Conservation (phyloP, 2,329 filamentous ascomycete species). For the Aureobasidium musti region DNA sequence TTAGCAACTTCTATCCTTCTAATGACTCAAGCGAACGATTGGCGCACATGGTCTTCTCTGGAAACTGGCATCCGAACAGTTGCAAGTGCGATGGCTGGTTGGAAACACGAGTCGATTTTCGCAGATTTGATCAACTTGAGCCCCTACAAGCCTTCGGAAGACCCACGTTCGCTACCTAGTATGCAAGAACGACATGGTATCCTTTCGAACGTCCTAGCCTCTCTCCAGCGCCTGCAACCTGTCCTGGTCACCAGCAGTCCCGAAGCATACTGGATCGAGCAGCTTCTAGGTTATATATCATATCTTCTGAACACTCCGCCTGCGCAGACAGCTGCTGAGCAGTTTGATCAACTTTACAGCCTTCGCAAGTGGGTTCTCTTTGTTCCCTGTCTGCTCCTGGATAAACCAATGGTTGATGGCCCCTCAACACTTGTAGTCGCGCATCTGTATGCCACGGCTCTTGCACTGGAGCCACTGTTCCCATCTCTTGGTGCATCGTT, state of each 20-base stretch:
- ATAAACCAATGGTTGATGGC: slow-evolving; percentile 72
- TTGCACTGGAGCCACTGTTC: slow-evolving; percentile 87
- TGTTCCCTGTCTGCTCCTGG: slow-evolving; percentile 82
- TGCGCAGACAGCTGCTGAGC: slow-evolving; percentile 65
- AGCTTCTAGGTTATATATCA: slow-evolving; percentile 52
- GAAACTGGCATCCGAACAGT: slow-evolving; percentile 91
- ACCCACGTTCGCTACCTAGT: slow-evolving; percentile 8
- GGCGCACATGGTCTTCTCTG: slow-evolving; percentile 88
- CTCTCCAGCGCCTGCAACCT: slow-evolving; percentile 49
- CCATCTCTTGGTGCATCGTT: slow-evolving; percentile 89
- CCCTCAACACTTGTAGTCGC: slow-evolving; percentile 81
- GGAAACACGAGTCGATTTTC: slow-evolving; percentile 88
- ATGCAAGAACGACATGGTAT: slow-evolving; percentile 32
- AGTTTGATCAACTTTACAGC: slow-evolving; percentile 86
- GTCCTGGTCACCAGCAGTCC: slow-evolving; percentile 49
- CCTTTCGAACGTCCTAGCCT: slow-evolving; percentile 46
- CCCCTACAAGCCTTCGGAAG: slow-evolving; percentile 13
- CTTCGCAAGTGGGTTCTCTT: slow-evolving; percentile 94
- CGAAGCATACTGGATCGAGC: slow-evolving; percentile 53
- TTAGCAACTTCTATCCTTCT: slow-evolving; percentile 88
- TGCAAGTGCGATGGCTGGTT: slow-evolving; percentile 85
- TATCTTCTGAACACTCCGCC: slow-evolving; percentile 47
- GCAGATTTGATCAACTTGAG: slow-evolving; percentile 67
- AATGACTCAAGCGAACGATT: slow-evolving; percentile 95
- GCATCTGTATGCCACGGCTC: slow-evolving; percentile 85